Base-by-base conservation (phyloP, 352 stramenopile species). In the Thraustochytrium striatum region DNA sequence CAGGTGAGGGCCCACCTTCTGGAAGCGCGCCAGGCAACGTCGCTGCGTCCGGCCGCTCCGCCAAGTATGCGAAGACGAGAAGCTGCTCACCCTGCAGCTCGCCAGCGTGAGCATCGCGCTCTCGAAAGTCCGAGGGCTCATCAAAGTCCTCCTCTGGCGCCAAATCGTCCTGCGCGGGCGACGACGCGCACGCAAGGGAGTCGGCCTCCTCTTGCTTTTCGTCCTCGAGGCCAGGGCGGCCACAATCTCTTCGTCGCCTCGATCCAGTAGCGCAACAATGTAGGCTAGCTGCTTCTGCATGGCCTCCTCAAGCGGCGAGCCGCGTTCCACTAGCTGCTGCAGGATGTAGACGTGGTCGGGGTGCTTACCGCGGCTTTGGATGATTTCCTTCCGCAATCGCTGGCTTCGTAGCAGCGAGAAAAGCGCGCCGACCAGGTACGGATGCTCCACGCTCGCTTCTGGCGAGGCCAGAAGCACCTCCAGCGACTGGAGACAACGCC, bases 21-120 rank as follows among this genome's bases (percentile, higher is more conserved):
- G 21, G n/a, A 52, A 52, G 5, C 44, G 9, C 11, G 28, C 19
- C 59, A 28, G n/a, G n/a, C n/a, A n/a, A n/a, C n/a, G n/a, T n/a
- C n/a, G n/a, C n/a, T n/a, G n/a, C n/a, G n/a, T n/a, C n/a, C n/a
- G n/a, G n/a, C n/a, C n/a, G n/a, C n/a, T n/a, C n/a, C n/a, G n/a
- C n/a, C 47, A 55, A 55, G 50, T 75, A 75, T 3, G 65, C 39
- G 30, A 19, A 75, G 0, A 75, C 65, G 9, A 75, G 52, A 7
- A 75, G 35, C 7, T 43, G 43, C 50, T 75, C 65, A n/a, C 65
- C 65, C 30, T 75, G 65, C 8, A 30, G 65, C 13, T 3, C 28
- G 7, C 65, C 65, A 9, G 39, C 25, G 25, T 30, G 32, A 21
- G 52, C 44, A 70, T 5, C 3, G 25, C 65, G 65, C n/a, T 58